phyloP scores from a whole-genome alignment of 495 filamentous ascomycete species.

The Xylaria curta region DNA sequence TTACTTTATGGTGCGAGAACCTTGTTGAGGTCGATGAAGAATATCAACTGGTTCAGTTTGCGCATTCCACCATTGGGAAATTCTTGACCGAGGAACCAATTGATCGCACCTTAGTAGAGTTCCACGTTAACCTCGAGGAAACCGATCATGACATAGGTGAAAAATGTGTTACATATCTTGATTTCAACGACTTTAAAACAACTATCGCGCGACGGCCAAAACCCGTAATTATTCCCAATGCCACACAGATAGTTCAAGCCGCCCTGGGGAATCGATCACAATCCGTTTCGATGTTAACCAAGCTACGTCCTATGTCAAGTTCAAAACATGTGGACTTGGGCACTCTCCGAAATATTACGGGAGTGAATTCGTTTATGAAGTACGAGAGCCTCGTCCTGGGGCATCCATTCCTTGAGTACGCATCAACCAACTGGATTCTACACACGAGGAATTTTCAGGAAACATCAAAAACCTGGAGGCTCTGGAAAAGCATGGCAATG shows the following conservation, averaged over 20 bases:
- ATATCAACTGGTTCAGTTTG: slow-evolving; percentile 40
- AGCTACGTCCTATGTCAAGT: not conserved
- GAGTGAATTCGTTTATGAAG: not conserved
- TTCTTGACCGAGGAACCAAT: slow-evolving; percentile 31
- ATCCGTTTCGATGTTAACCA: not conserved
- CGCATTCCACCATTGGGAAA: slow-evolving; percentile 45
- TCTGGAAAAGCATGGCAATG: slow-evolving; percentile 6
- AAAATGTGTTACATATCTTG: slow-evolving; percentile 47
- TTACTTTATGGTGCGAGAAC: slow-evolving; percentile 41
- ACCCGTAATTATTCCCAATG: not conserved
- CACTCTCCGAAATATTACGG: not conserved
- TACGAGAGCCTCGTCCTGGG: not conserved
- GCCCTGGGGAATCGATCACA: not conserved
- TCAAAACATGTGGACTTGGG: not conserved
- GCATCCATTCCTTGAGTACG: slow-evolving; percentile 22
- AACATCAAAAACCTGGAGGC: slow-evolving; percentile 11
- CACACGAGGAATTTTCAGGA: slow-evolving; percentile 13
- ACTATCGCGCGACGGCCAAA: slow-evolving; percentile 24
- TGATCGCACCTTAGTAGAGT: slow-evolving; percentile 8
- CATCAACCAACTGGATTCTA: slow-evolving; percentile 20
- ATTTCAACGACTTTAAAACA: slow-evolving; percentile 44
- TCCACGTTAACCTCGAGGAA: slow-evolving; percentile 23
- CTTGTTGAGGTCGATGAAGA: slow-evolving; percentile 47
- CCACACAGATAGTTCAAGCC: not conserved
- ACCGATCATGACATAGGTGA: slow-evolving; percentile 33